A percentile compares a stretch with the other conserved stretches of the same genome.
These are phyloP conservation scores for Penicillium lagena DNA, from an alignment of 495 filamentous ascomycete genomes.

Conservation along the genomic window DNA sequence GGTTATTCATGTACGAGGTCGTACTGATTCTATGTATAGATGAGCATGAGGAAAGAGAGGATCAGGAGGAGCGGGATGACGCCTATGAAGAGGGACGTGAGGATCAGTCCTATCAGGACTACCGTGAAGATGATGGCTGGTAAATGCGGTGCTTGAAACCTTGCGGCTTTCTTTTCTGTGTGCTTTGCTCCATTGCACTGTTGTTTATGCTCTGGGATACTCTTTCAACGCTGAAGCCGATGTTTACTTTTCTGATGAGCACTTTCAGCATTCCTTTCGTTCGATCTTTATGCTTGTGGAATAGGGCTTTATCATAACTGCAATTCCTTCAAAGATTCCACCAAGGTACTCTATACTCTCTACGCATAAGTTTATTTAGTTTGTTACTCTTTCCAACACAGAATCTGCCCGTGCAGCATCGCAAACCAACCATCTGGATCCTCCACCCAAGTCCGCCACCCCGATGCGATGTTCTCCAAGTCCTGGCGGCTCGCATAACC, in stretches of 20 bases:
- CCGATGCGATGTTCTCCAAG: slow-evolving; percentile 30
- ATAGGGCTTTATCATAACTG: no score
- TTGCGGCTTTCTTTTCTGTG: no score
- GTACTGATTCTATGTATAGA: slow-evolving; percentile 4
- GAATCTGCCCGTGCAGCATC: slow-evolving; percentile 46
- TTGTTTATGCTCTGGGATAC: no score
- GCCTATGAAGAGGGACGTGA: slow-evolving; percentile 18
- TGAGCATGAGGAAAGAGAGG: slow-evolving; percentile 6
- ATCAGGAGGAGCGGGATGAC: slow-evolving; percentile 1
- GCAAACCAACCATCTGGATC: slow-evolving; percentile 46
- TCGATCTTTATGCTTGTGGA: no score
- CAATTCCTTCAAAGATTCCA: no score
- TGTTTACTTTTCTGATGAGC: no score
- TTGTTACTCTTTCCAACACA: slow-evolving; percentile 32
- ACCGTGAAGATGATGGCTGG: slow-evolving; percentile 10
- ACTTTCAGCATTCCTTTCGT: no score
- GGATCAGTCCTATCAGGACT: slow-evolving; percentile 17
- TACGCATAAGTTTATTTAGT: no score
- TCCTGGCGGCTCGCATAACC: slow-evolving; percentile 32
- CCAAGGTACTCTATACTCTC: no score
- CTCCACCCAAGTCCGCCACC: slow-evolving; percentile 39
- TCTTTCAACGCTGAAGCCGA: no score
- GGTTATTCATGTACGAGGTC: not conserved
- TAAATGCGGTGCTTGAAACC: not conserved
- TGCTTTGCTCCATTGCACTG: no score